Conservation (phyloP, 2,329 filamentous ascomycete genomes). For the Neofusicoccum kwambonambiense region DNA sequence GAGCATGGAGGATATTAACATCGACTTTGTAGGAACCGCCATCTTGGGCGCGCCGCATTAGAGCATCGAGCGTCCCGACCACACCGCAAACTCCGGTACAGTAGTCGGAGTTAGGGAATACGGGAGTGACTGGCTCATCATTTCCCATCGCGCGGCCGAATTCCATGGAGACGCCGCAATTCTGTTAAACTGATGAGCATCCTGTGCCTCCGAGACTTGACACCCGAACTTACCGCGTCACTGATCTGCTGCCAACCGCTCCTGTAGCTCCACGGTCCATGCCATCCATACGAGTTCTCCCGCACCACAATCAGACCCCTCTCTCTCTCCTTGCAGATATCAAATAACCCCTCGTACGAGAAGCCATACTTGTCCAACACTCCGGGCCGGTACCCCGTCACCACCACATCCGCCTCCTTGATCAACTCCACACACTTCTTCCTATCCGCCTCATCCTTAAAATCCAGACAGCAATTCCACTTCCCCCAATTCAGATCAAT, state of each 20-base stretch:
- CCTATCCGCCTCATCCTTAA: constrained; percentile 40
- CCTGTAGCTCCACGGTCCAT: constrained; percentile 48
- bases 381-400: constrained; percentile 51
- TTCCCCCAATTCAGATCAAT: constrained; percentile 53
- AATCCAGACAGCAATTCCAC: constrained; percentile 47
- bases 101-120: not conserved
- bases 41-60: constrained; percentile 22
- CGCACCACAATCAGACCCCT: constrained; percentile 41
- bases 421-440: constrained; percentile 43
- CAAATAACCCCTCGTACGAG: constrained; percentile 41
- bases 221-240: not conserved
- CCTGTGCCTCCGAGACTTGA: too few relatives aligned
- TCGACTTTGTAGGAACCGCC: constrained; percentile 44
- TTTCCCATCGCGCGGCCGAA: not conserved
- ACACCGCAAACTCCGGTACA: not conserved
- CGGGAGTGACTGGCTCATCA: not conserved
- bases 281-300: constrained; percentile 56
- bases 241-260: constrained; percentile 56
- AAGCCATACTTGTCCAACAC: constrained; percentile 51
- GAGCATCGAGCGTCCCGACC: not conserved
- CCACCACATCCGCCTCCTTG: constrained; percentile 50
- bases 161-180: not conserved
- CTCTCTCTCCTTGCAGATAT: constrained; percentile 29
- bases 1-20: constrained; percentile 33
- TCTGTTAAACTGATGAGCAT: not conserved